phyloP scores from a whole-genome alignment of 495 filamentous ascomycete species.

The Aspergillus biplanus region DNA sequence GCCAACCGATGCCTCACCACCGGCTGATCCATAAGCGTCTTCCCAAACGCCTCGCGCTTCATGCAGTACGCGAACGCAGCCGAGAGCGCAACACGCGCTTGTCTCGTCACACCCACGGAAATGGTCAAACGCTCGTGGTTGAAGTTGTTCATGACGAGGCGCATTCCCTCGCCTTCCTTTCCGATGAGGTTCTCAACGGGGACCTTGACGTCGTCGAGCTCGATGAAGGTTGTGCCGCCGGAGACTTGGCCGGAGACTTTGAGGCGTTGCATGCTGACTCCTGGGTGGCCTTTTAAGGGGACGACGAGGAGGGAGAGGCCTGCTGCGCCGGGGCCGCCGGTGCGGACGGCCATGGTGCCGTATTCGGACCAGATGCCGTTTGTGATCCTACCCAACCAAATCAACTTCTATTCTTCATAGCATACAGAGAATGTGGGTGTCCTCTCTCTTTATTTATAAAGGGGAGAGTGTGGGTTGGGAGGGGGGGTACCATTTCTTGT shows the following conservation, averaged over 20 bases:
- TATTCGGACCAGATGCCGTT: constrained; percentile 79
- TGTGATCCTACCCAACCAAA: constrained; percentile 57
- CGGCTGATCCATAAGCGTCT: constrained; percentile 71
- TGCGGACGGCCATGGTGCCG: constrained; percentile 75
- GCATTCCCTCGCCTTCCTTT: constrained; percentile 72
- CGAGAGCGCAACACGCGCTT: constrained; percentile 65
- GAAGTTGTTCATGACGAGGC: constrained; percentile 82
- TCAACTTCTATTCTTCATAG: not conserved
- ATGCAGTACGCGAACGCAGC: constrained; percentile 70
- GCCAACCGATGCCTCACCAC: constrained; percentile 74
- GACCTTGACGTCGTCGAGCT: constrained; percentile 73
- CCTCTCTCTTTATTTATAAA: no score
- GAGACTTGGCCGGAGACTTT: constrained; percentile 62
- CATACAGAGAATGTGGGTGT: no score
- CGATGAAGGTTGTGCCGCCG: constrained; percentile 75
- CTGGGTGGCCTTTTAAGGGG: constrained; percentile 62
- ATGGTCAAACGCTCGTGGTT: constrained; percentile 78
- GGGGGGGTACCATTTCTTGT: constrained; percentile 69
- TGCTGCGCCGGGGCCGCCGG: constrained; percentile 62
- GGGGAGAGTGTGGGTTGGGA: not conserved
- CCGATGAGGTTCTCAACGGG: constrained; percentile 71
- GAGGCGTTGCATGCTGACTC: constrained; percentile 68
- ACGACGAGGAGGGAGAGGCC: constrained; percentile 71
- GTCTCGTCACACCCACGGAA: constrained; percentile 62
- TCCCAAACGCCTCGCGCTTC: constrained; percentile 76